These are phyloP conservation scores for Magnusiomyces sp. DNA, from an alignment of 1,139 yeast species.

Conservation along the genomic window DNA sequence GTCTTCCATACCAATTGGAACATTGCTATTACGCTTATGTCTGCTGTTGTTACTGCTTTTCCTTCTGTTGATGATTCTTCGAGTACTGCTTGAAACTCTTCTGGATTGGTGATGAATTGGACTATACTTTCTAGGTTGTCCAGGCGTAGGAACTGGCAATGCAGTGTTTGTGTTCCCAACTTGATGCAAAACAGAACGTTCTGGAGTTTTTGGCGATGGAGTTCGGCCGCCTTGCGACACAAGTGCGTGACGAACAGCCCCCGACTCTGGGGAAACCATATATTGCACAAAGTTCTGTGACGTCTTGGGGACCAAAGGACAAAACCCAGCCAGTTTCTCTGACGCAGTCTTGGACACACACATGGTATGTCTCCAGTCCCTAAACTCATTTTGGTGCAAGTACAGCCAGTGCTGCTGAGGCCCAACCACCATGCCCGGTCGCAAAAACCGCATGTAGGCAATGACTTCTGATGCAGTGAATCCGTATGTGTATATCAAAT, in stretches of 20 bases:
- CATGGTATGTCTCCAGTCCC: slow-evolving; percentile 96
- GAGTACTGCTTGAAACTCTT: slow-evolving; percentile 19
- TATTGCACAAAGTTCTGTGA: neutral
- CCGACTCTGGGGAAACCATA: neutral
- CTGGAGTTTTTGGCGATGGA: slow-evolving; percentile 57
- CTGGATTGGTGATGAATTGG: too few species aligned
- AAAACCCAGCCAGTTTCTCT: slow-evolving; percentile 65
- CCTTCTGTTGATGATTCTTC: neutral
- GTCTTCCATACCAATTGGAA: neutral
- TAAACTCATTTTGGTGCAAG: slow-evolving; percentile 87
- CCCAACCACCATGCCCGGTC: slow-evolving; percentile 99
- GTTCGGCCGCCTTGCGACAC: neutral
- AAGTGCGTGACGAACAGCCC: neutral
- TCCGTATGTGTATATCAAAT: slow-evolving; percentile 88
- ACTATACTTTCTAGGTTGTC: slow-evolving; percentile 76
- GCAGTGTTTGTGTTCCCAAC: slow-evolving; percentile 56
- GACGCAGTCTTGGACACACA: slow-evolving; percentile 65
- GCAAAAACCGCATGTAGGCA: slow-evolving; percentile 88
- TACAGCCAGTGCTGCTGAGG: slow-evolving; percentile 99
- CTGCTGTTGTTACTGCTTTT: neutral
- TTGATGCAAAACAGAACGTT: slow-evolving; percentile 66
- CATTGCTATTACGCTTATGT: neutral
- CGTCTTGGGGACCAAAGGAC: slow-evolving; percentile 47
- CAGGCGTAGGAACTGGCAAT: slow-evolving; percentile 89
- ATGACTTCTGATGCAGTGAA: slow-evolving; percentile 96